Base-by-base conservation (phyloP, 441 rosid genomes). In the Oxalis stricta region DNA sequence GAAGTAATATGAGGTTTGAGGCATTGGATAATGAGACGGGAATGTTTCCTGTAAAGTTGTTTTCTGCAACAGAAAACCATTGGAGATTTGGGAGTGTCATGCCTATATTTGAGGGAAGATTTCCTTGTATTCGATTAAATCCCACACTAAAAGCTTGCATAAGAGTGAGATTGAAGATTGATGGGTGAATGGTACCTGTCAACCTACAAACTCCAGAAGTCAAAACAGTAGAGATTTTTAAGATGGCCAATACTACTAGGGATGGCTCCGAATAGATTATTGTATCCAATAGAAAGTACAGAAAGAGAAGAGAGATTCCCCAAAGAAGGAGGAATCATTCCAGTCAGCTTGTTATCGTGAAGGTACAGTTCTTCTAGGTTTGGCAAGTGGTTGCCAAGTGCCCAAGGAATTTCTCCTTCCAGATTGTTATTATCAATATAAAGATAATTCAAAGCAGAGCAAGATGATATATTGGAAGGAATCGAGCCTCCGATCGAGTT, bases 21-120 rank as follows among this genome's bases (percentile, higher is more conserved):
- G 38, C 33, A 38, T 58, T 57, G 17, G 62, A 49, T 12, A 57
- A n/a, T 8, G 62, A 35, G 0, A n/a, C 2, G 5, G 51, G 51
- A 29, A 57, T 17, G 7, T 20, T n/a, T 13, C 56, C 56, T 16
- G 41, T 16, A 6, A 57, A 42, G 1, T 1, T 33, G 14, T 50
- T 50, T 2, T 0, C 0, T 5, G 2, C 7, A 10, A 57, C 19
- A 23, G 13, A 3, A 8, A 50, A 18, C 2, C 3, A 1, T 17
- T 1, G 7, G 21, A 50, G 42, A 44, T 50, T 30, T 10, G 62
- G 46, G 22, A 57, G 56, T 11, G 22, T 4, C 0, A 30, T 26
- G 30, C 51, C 23, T 20, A 44, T 7, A 40, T 50, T 12, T 9
- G 33, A 1, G 16, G 53, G 53, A 32, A 48, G 24, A 18, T 4